phyloP scores from a whole-genome alignment of 768 basidiomycete genomes.

The Kwoniella sp. region DNA sequence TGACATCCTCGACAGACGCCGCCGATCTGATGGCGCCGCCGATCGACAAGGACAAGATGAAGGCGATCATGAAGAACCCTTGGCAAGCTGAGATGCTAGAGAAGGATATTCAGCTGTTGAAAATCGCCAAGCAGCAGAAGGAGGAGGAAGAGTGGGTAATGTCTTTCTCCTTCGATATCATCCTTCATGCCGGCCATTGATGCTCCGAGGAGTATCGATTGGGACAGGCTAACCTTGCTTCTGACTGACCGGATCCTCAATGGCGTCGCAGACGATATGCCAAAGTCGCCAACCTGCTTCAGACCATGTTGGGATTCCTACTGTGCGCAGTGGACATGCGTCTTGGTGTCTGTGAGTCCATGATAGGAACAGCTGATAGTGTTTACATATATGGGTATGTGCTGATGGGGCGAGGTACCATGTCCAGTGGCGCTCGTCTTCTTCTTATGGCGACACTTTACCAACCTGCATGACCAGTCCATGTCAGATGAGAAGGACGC shows the following conservation, averaged over 20 bases:
- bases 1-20: slow-evolving; percentile 28
- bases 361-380: background rate
- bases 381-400: background rate
- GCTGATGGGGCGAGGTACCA: too few relatives aligned
- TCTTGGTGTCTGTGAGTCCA: slow-evolving; percentile 41
- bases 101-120: slow-evolving; percentile 51
- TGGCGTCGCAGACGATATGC: slow-evolving; percentile 53
- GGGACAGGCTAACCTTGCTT: background rate
- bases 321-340: slow-evolving; percentile 52
- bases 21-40: slow-evolving; percentile 48
- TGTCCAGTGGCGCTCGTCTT: slow-evolving; percentile 39
- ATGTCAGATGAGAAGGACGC: slow-evolving; percentile 31
- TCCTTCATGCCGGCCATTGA: too few relatives aligned
- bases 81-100: slow-evolving; percentile 40
- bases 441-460: slow-evolving; percentile 51
- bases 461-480: slow-evolving; percentile 33
- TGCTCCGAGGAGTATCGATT: background rate
- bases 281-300: slow-evolving; percentile 52
- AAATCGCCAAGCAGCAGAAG: slow-evolving; percentile 39
- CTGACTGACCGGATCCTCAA: too few relatives aligned
- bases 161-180: too few relatives aligned
- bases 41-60: slow-evolving; percentile 46
- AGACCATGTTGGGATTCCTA: slow-evolving; percentile 50
- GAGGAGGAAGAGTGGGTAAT: slow-evolving; percentile 45
- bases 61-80: slow-evolving; percentile 43